phyloP scores from a whole-genome alignment of 495 filamentous ascomycete species.

The Annulohypoxylon moriforme region DNA sequence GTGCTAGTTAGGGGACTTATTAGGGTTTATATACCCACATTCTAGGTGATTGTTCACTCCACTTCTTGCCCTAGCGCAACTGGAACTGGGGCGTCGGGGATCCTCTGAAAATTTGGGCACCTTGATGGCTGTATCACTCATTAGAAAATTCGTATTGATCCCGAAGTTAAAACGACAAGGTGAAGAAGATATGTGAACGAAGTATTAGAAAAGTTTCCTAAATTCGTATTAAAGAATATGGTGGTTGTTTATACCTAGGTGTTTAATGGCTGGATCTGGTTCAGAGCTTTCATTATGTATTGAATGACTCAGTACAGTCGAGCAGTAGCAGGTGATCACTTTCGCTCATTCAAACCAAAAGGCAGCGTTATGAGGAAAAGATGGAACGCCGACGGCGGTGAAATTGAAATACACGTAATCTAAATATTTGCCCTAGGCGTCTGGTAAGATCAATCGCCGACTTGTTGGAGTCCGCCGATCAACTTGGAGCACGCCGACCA shows the following conservation, averaged over 20 bases:
- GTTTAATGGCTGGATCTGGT: no score
- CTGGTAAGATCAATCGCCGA: neutral
- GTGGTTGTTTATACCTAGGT: no score
- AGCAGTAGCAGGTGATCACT: neutral
- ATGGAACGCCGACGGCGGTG: neutral
- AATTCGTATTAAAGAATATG: no score
- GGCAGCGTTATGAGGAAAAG: neutral
- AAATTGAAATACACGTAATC: neutral
- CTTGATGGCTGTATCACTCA: no score
- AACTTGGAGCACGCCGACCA: neutral
- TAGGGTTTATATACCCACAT: neutral
- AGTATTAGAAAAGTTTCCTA: no score
- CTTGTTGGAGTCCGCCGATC: neutral
- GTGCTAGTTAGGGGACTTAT: constrained; percentile 15
- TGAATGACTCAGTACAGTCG: neutral
- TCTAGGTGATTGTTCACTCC: neutral
- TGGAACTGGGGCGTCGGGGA: neutral
- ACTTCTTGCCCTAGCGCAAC: neutral
- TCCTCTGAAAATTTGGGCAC: neutral
- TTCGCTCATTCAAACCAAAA: neutral
- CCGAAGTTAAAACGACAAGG: no score
- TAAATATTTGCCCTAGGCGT: neutral
- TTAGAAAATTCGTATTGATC: no score
- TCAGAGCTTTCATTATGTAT: no score
- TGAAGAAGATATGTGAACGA: no score